phyloP scores from a whole-genome alignment of 2,329 filamentous ascomycete species.

The Camillea tinctor region DNA sequence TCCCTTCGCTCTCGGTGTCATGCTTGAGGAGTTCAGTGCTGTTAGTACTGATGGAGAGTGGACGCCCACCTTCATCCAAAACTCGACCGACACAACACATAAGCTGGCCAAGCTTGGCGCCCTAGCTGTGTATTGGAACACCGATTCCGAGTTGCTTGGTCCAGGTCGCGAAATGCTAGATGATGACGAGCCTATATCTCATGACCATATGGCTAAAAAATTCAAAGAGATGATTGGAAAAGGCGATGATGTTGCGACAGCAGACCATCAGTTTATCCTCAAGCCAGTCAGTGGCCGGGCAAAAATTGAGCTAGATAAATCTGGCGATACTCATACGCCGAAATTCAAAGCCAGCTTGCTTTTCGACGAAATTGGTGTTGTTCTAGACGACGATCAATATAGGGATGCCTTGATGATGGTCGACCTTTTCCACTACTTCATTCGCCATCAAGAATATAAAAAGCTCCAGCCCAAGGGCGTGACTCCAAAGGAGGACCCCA shows the following conservation, averaged over 20 bases:
- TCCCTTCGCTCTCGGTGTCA: conserved; percentile 89
- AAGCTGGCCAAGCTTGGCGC: conserved; percentile 91
- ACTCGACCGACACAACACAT: conserved; percentile 78
- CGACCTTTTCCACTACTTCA: conserved; percentile 97
- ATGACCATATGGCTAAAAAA: conserved; percentile 73
- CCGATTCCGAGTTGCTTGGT: conserved; percentile 80
- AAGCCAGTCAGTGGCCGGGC: conserved; percentile 95
- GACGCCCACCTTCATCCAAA: conserved; percentile 94
- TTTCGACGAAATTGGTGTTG: conserved; percentile 96
- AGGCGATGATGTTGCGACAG: conserved; percentile 53
- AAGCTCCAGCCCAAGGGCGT: conserved; percentile 81
- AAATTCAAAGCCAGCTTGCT: conserved; percentile 88
- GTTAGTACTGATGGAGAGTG: conserved; percentile 94
- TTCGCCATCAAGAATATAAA: conserved; percentile 96
- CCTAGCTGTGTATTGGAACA: conserved; percentile 97
- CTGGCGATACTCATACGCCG: conserved; percentile 72
- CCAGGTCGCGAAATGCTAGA: conserved; percentile 71
- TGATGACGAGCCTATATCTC: conserved; percentile 61
- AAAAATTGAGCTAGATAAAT: conserved; percentile 93
- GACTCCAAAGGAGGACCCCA: conserved; percentile 82
- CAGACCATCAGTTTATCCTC: conserved; percentile 85
- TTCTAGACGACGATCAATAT: conserved; percentile 97
- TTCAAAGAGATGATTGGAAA: conserved; percentile 80
- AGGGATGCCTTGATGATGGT: conserved; percentile 97
- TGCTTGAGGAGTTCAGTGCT: conserved; percentile 93